phyloP scores from a whole-genome alignment of 768 basidiomycete species.

The Mrakia frigida region DNA sequence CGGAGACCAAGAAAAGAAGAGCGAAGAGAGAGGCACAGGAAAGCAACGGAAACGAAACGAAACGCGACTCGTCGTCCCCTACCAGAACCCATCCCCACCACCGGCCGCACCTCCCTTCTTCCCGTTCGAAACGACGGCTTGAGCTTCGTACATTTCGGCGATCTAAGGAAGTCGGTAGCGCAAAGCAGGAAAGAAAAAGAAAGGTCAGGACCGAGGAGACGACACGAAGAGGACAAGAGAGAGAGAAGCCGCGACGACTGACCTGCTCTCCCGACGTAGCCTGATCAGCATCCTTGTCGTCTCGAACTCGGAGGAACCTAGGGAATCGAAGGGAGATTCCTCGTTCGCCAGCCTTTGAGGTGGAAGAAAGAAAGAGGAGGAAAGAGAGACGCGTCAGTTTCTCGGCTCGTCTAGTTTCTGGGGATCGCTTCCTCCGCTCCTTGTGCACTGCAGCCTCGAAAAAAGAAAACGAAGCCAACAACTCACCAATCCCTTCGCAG shows the following conservation, averaged over 20 bases:
- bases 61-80: not conserved
- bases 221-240: not conserved
- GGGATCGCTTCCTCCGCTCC: not conserved
- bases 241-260: constrained; percentile 35
- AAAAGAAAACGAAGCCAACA: too few species aligned
- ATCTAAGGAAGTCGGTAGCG: constrained; percentile 51
- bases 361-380: not conserved
- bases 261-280: constrained; percentile 92
- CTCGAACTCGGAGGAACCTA: constrained; percentile 82
- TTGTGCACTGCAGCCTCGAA: not conserved
- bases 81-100: constrained; percentile 47
- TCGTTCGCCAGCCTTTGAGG: constrained; percentile 56
- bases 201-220: not conserved
- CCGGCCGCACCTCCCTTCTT: constrained; percentile 47
- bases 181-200: constrained; percentile 16
- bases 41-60: not conserved
- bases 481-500: constrained; percentile 80
- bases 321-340: constrained; percentile 97
- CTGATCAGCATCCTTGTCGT: constrained; percentile 89
- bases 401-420: not conserved
- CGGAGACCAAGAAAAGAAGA: too few species aligned
- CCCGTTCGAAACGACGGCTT: constrained; percentile 67
- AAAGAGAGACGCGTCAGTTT: not conserved
- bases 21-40: too few species aligned
- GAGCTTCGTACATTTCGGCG: constrained; percentile 88